Conservation (phyloP, 495 filamentous ascomycete genomes). For the Aspergillus indologenus region DNA sequence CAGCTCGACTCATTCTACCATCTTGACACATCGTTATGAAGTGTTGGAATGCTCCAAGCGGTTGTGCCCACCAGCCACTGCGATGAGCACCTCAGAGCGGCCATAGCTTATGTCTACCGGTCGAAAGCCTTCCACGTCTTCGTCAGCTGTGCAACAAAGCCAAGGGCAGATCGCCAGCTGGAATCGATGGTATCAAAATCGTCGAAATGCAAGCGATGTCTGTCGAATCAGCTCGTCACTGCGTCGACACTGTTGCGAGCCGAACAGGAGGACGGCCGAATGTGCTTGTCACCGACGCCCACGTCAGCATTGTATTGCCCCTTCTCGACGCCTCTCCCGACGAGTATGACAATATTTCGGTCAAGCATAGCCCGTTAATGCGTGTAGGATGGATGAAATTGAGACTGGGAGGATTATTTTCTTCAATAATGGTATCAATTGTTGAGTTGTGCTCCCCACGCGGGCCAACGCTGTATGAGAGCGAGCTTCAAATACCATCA, state of each 20-base stretch:
- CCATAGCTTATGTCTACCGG: constrained; percentile 39
- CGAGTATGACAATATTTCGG: constrained; percentile 42
- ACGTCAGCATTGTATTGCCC: constrained; percentile 28
- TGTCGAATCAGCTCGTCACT: constrained; percentile 25
- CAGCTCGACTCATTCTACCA: neutral
- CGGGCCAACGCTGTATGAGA: too few relatives aligned
- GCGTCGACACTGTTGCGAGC: constrained; percentile 8
- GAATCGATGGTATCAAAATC: constrained; percentile 24
- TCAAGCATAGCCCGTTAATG: too few relatives aligned
- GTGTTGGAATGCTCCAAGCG: constrained; percentile 9
- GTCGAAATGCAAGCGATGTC: constrained; percentile 37
- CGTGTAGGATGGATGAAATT: constrained; percentile 36
- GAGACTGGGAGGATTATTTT: too few relatives aligned
- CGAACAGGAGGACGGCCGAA: constrained; percentile 30
- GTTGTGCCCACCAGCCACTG: constrained; percentile 49
- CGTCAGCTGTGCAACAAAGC: constrained; percentile 40
- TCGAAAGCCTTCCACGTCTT: constrained; percentile 38
- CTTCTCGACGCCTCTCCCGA: constrained; percentile 33
- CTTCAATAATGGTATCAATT: too few relatives aligned
- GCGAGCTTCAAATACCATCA: too few relatives aligned
- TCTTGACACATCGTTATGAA: neutral
- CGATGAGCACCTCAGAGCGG: constrained; percentile 41
- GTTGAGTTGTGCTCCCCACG: too few relatives aligned
- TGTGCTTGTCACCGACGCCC: constrained; percentile 45
- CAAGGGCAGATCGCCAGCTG: constrained; percentile 32